Evolutionary conservation across 164 flowering plant species (phyloP).

Genomic region (Berberis vulgaris): DNA sequence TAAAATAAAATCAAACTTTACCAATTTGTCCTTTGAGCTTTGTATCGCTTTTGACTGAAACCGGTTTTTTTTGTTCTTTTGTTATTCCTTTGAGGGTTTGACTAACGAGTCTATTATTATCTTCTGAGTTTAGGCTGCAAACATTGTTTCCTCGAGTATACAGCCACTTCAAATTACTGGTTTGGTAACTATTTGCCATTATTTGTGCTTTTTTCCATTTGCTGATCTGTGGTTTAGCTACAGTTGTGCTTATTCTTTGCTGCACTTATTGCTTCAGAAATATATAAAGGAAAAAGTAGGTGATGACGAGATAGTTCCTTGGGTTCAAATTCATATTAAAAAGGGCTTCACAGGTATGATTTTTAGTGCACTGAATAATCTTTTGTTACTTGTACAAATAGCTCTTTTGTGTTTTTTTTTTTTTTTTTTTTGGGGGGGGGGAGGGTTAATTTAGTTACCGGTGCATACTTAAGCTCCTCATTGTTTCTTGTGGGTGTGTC

Average conservation of each 20-base stretch:
- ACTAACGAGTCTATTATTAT: neutral
- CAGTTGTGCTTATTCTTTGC: neutral
- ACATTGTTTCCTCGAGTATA: conserved; percentile 67
- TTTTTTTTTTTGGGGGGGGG: neutral
- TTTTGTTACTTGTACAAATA: no score
- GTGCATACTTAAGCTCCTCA: no score
- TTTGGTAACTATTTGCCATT: conserved; percentile 30
- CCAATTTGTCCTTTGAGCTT: no score
- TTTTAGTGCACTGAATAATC: no score
- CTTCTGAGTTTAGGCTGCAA: conserved; percentile 51
- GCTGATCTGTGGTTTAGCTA: neutral
- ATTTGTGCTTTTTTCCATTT: neutral
- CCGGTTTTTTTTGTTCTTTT: no score
- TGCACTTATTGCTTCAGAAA: conserved; percentile 32
- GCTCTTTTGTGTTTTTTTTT: no score
- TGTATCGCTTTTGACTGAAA: no score
- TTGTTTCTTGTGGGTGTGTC: no score
- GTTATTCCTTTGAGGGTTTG: neutral
- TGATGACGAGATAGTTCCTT: conserved; percentile 42
- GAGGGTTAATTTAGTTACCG: no score
- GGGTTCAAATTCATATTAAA: conserved; percentile 46
- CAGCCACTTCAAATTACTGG: conserved; percentile 70
- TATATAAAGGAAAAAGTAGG: conserved; percentile 54
- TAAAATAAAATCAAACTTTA: no score
- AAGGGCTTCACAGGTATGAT: conserved; percentile 69